Conservation (phyloP, 139 green algal species). For the Coccomyxa sp. region DNA sequence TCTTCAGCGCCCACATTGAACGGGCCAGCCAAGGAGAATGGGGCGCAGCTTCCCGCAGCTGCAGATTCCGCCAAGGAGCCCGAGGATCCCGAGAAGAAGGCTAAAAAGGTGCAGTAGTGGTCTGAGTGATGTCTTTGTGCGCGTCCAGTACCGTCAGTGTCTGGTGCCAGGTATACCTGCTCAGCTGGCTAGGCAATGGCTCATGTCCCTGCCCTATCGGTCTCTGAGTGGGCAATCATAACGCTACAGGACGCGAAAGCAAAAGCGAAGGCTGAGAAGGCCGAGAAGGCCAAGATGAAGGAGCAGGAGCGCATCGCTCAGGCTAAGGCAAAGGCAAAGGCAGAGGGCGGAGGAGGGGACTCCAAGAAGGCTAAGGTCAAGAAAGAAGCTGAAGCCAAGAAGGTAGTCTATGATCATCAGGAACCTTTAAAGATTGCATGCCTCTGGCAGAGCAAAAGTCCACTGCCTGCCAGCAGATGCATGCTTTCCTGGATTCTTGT, state of each 20-base stretch:
- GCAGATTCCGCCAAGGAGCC: too few species aligned
- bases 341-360: conserved; percentile 26
- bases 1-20: too few species aligned
- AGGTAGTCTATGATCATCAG: conserved; percentile 28
- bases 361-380: conserved; percentile 69
- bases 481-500: not conserved
- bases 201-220: too few species aligned
- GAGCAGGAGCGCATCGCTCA: conserved; percentile 25
- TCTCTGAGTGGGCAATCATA: too few species aligned
- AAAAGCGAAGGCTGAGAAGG: too few species aligned
- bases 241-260: conserved; percentile 64
- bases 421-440: not conserved
- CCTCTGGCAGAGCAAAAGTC: not conserved
- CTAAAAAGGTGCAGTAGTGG: conserved; percentile 18
- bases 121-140: not conserved
- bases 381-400: conserved; percentile 78
- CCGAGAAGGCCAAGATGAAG: conserved; percentile 53
- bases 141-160: not conserved
- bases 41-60: too few species aligned
- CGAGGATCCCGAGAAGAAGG: conserved; percentile 26
- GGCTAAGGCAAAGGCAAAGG: conserved; percentile 65
- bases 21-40: too few species aligned
- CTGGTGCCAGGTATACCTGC: not conserved
- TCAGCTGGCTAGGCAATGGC: too few species aligned
- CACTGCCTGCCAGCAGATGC: not conserved